phyloP scores from a whole-genome alignment of 2,329 filamentous ascomycete genomes.

The Didymella glomerata region DNA sequence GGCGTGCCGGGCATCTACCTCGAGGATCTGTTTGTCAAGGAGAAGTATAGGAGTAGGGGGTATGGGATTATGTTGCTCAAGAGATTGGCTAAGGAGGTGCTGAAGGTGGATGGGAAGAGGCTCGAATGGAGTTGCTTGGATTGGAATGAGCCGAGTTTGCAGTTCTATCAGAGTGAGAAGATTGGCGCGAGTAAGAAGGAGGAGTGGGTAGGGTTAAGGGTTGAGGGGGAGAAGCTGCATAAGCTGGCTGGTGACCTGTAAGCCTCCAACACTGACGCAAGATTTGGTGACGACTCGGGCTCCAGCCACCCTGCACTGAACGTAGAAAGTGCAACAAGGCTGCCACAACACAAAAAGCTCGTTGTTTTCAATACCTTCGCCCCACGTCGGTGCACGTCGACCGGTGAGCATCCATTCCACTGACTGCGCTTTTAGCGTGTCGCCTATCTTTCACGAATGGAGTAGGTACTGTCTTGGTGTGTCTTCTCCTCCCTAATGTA shows the following conservation, averaged over 20 bases:
- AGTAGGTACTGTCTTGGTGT: too few relatives aligned
- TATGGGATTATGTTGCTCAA: conserved; percentile 81
- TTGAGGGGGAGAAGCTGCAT: conserved; percentile 71
- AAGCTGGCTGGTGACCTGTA: conserved; percentile 59
- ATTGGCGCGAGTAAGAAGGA: conserved; percentile 71
- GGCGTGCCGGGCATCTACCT: conserved; percentile 88
- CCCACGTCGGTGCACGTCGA: too few relatives aligned
- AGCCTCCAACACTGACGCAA: background rate
- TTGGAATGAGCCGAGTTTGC: conserved; percentile 91
- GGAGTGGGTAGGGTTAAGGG: conserved; percentile 79
- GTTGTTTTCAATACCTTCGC: too few relatives aligned
- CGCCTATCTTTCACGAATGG: too few relatives aligned
- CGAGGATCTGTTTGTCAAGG: conserved; percentile 88
- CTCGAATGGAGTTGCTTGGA: conserved; percentile 92
- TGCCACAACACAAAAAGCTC: too few relatives aligned
- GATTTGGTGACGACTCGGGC: too few relatives aligned
- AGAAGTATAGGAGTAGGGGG: conserved; percentile 74
- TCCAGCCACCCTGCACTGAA: too few relatives aligned
- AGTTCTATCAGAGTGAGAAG: conserved; percentile 71
- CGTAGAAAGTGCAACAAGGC: too few relatives aligned
- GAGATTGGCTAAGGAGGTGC: conserved; percentile 79
- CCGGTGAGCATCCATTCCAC: too few relatives aligned
- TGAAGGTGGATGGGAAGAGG: conserved; percentile 74
- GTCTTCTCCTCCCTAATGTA: too few relatives aligned
- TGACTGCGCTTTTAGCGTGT: too few relatives aligned